Conservation (phyloP, 2,329 filamentous ascomycete genomes). For the Xylariaceae sp. region DNA sequence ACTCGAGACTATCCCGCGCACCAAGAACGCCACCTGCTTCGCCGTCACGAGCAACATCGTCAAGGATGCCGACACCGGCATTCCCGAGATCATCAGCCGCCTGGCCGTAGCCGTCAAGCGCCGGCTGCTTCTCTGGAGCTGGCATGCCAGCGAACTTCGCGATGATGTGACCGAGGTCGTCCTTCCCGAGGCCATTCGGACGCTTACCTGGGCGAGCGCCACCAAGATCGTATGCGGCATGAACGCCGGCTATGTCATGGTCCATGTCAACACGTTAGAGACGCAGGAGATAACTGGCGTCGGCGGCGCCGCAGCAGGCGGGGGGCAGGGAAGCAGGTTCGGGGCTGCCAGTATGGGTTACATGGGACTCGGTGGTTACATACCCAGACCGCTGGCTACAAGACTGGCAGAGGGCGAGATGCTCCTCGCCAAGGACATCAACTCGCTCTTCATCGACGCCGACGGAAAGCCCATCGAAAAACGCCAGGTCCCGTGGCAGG, state of each 20-base stretch:
- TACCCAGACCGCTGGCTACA: slow-evolving; percentile 83
- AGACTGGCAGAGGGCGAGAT: slow-evolving; percentile 79
- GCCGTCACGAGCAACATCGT: slow-evolving; percentile 94
- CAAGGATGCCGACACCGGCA: slow-evolving; percentile 79
- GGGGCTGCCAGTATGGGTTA: slow-evolving; percentile 92
- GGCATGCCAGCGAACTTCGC: slow-evolving; percentile 88
- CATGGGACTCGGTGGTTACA: slow-evolving; percentile 88
- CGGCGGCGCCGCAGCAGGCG: slow-evolving; percentile 57
- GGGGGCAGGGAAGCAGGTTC: slow-evolving; percentile 68
- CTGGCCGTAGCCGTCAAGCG: slow-evolving; percentile 91
- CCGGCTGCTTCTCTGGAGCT: slow-evolving; percentile 85
- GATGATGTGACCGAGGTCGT: slow-evolving; percentile 71
- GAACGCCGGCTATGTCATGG: slow-evolving; percentile 85
- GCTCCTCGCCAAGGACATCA: slow-evolving; percentile 94
- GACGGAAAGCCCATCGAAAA: slow-evolving; percentile 78
- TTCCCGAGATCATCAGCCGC: slow-evolving; percentile 88
- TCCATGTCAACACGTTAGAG: slow-evolving; percentile 73
- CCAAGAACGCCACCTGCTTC: slow-evolving; percentile 85
- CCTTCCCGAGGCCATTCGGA: slow-evolving; percentile 79
- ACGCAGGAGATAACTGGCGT: slow-evolving; percentile 76
- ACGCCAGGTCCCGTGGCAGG: slow-evolving; percentile 86
- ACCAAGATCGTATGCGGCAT: slow-evolving; percentile 85
- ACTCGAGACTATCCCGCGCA: slow-evolving; percentile 73
- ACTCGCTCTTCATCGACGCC: slow-evolving; percentile 85
- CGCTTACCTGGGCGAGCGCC: slow-evolving; percentile 84